Conservation (phyloP, 1,139 yeast genomes). For the Kurtzmaniella natalensis region DNA sequence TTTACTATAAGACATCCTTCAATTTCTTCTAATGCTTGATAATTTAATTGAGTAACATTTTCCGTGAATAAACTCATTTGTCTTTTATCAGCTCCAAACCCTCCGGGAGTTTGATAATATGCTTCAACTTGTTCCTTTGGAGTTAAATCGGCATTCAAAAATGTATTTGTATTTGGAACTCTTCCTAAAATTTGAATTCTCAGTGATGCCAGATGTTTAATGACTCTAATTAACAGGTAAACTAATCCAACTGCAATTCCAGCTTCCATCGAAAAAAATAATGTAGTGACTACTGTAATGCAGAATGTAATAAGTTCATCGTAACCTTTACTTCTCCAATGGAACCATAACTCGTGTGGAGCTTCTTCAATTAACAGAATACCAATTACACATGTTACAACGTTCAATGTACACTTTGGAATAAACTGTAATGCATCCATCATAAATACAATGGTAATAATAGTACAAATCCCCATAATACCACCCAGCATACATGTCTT, state of each 20-base stretch:
- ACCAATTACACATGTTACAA: conserved; percentile 79
- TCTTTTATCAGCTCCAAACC: conserved; percentile 5
- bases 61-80: conserved; percentile 32
- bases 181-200: conserved; percentile 87
- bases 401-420: conserved; percentile 79
- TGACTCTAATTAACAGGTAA: conserved; percentile 74
- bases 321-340: conserved; percentile 69
- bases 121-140: not conserved
- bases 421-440: conserved; percentile 65
- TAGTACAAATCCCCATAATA: conserved; percentile 70
- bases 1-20: conserved; percentile 85
- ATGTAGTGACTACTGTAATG: conserved; percentile 66
- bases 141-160: conserved; percentile 65
- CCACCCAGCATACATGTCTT: conserved; percentile 80
- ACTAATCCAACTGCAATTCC: conserved; percentile 86
- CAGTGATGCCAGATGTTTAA: conserved; percentile 81
- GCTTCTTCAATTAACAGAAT: conserved; percentile 79
- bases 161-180: conserved; percentile 70
- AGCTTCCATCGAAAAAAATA: conserved; percentile 80
- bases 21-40: conserved; percentile 57
- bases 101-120: conserved; percentile 1
- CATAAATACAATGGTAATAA: conserved; percentile 59
- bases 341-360: conserved; percentile 74
- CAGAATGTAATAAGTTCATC: conserved; percentile 72
- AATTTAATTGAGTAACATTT: conserved; percentile 33